Base-by-base conservation (phyloP, 2,329 filamentous ascomycete genomes). In the Colletotrichum musicola region DNA sequence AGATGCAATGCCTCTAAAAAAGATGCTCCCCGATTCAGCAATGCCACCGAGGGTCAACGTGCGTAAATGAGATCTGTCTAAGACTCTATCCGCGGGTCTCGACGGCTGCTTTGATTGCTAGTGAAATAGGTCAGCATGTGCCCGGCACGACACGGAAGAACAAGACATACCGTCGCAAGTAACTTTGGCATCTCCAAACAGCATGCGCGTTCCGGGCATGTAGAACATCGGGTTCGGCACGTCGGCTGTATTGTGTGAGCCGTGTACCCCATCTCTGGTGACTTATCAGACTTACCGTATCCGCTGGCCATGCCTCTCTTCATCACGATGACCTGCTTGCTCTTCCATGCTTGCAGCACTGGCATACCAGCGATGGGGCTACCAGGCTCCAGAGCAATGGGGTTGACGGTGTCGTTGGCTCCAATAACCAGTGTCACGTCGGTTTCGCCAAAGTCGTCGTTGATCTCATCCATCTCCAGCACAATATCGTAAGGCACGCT, bases 401-500 rank as follows among this genome's bases (percentile, higher is more conserved):
- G 94, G 75, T 97, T 97, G 44, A 97, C 94, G 0, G 94, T 97
- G 74, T 97, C 94, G 74, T 97, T 97, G 9, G 94, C 94, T 3
- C 94, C 94, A 75, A 97, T 97, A 0, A 97, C 94, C 4, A 97
- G 87, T 0, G 93, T 94, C 10, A 97, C 84, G 74, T 97, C 94
- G 0, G 94, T 97, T 30, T 96, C 92, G 6, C 85, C 80, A 78
- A 97, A 97, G 75, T 97, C 94, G 71, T 97, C 94, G 78, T 97
- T 97, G 81, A 97, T 97, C 83, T 97, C 94, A 74, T 97, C 94
- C 94, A 97, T 97, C 81, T 97, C 94, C 53, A 97, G 86, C 30
- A 97, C 94, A 64, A 97, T 95, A 74, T 97, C 94, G 75, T 97
- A 97, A 3, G 93, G 93, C 35, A 97, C 94, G 40, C 88, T 91